Conservation (phyloP, 768 basidiomycete genomes). For the Leccinellum luteum region DNA sequence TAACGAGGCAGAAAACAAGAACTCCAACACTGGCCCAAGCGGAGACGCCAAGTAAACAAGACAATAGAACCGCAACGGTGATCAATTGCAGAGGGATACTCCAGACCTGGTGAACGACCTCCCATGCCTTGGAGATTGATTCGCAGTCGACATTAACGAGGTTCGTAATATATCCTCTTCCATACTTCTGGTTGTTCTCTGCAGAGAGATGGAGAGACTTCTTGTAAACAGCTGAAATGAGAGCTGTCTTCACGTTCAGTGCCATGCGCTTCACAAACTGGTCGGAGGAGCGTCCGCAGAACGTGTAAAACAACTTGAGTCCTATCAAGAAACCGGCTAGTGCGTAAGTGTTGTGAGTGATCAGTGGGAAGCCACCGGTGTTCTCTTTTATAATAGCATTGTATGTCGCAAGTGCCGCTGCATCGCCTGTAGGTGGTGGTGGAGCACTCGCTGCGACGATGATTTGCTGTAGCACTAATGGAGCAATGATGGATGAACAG, state of each 20-base stretch:
- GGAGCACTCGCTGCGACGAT: conserved; percentile 23
- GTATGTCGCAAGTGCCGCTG: conserved; percentile 22
- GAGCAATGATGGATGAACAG: conserved; percentile 19
- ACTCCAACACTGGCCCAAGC: conserved; percentile 30
- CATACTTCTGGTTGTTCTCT: conserved; percentile 25
- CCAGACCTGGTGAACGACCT: conserved; percentile 26
- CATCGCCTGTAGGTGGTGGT: conserved; percentile 15
- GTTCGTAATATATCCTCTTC: conserved; percentile 29
- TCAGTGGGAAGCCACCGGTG: conserved; percentile 31
- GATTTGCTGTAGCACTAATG: conserved; percentile 28
- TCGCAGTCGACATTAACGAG: conserved; percentile 31
- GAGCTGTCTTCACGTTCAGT: conserved; percentile 29
- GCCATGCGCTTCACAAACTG: conserved; percentile 30
- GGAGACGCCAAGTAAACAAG: conserved; percentile 28
- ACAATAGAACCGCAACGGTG: conserved; percentile 20
- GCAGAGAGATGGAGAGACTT: conserved; percentile 29
- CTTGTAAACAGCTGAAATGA: conserved; percentile 31
- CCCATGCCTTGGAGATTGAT: conserved; percentile 30
- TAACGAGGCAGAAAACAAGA: conserved; percentile 21
- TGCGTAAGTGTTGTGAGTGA: conserved; percentile 24
- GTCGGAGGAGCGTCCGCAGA: conserved; percentile 29
- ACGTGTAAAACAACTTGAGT: conserved; percentile 22
- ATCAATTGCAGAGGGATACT: conserved; percentile 27
- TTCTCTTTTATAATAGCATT: conserved; percentile 15
- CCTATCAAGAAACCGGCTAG: conserved; percentile 24